Percentiles rank a stretch among this genome's conserved stretches.
Conservation (phyloP, 495 filamentous ascomycete genomes). For the Jackrogersella minutella region DNA sequence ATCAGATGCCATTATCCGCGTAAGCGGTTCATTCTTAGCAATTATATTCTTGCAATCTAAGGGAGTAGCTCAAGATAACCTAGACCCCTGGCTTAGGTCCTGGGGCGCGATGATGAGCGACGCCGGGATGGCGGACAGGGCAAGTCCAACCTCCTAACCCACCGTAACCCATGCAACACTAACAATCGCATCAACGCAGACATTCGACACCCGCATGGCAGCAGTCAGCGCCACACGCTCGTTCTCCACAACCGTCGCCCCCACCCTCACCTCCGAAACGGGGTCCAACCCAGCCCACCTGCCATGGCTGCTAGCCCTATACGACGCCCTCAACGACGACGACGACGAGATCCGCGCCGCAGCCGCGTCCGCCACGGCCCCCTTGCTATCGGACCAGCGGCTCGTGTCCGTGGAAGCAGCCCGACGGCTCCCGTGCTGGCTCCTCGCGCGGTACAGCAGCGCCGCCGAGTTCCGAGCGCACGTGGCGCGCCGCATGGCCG, state of each 20-base stretch:
- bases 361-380: constrained; percentile 59
- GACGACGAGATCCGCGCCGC: constrained; percentile 84
- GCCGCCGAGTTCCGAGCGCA: constrained; percentile 45
- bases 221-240: constrained; percentile 54
- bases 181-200: constrained; percentile 49
- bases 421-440: constrained; percentile 47
- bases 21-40: constrained; percentile 55
- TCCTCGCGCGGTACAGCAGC: constrained; percentile 38
- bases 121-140: constrained; percentile 53
- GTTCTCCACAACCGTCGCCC: constrained; percentile 43
- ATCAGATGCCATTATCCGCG: constrained; percentile 53
- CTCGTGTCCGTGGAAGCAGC: constrained; percentile 54
- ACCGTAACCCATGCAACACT: neutral
- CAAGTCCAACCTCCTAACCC: constrained; percentile 32
- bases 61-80: constrained; percentile 1
- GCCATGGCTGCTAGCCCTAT: constrained; percentile 59
- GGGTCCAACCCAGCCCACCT: constrained; percentile 35
- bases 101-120: constrained; percentile 58
- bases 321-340: constrained; percentile 78
- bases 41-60: constrained; percentile 25
- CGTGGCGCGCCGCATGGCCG: constrained; percentile 47
- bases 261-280: constrained; percentile 25
- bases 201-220: constrained; percentile 70
- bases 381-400: constrained; percentile 46
- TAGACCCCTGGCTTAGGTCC: constrained; percentile 40